Percentiles rank a stretch among this genome's conserved stretches.
Conservation (phyloP, 83 land plant species). For the Larix sibirica region DNA sequence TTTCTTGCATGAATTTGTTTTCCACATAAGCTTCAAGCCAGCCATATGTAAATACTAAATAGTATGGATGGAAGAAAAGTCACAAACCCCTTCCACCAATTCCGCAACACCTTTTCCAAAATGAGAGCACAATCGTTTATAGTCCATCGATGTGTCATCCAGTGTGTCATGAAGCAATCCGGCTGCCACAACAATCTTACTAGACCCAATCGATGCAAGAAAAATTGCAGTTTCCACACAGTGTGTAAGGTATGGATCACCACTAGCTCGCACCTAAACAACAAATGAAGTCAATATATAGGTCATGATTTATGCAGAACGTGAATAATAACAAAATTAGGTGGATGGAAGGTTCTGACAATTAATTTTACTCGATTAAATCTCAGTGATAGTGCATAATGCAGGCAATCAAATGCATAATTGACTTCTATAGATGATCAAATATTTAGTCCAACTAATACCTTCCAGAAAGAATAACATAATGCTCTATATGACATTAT, state of each 20-base stretch:
- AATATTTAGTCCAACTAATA: background rate
- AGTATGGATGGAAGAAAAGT: background rate
- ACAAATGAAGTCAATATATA: constrained; percentile 15
- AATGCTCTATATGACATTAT: background rate
- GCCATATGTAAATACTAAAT: background rate
- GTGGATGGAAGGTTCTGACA: background rate
- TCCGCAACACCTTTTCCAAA: constrained; percentile 89
- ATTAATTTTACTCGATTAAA: constrained; percentile 7
- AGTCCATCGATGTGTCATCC: constrained; percentile 76
- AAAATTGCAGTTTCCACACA: constrained; percentile 91
- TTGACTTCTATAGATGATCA: background rate
- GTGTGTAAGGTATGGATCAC: constrained; percentile 88
- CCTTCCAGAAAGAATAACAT: background rate
- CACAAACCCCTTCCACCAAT: constrained; percentile 78
- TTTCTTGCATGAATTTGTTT: background rate
- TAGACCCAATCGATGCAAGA: constrained; percentile 86
- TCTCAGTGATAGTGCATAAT: background rate
- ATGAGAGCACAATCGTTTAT: constrained; percentile 45
- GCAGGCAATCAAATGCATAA: background rate
- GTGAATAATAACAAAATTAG: background rate
- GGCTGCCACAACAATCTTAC: constrained; percentile 86
- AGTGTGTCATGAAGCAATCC: constrained; percentile 95
- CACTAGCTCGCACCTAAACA: constrained; percentile 81
- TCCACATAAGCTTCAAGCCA: background rate
- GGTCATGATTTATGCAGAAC: background rate